Evolutionary conservation across 495 filamentous ascomycete genomes (phyloP).

Genomic region (Alectoria sarmentosa): DNA sequence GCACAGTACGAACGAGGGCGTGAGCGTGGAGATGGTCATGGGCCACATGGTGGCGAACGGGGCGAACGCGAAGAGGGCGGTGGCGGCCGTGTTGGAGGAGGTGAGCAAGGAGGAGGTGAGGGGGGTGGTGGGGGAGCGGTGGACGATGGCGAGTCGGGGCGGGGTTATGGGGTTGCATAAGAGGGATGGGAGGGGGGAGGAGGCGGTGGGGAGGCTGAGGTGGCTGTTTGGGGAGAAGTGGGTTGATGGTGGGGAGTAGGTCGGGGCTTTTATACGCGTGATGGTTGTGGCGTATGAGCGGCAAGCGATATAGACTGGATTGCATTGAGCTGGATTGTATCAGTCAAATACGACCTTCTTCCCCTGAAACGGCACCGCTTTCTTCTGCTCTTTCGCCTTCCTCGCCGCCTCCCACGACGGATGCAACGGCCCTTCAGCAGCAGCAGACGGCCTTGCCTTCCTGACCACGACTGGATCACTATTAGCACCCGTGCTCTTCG

Average conservation of each 20-base stretch:
- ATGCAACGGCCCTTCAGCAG: constrained; percentile 57
- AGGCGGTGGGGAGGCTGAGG: constrained; percentile 33
- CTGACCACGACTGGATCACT: constrained; percentile 17
- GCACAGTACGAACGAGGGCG: constrained; percentile 61
- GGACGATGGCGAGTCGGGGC: constrained; percentile 53
- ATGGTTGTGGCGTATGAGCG: background rate
- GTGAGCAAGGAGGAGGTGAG: constrained; percentile 63
- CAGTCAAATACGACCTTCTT: constrained; percentile 91
- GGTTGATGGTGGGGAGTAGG: constrained; percentile 9
- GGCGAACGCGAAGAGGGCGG: constrained; percentile 73
- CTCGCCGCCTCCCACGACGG: constrained; percentile 90
- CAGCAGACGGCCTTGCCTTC: background rate
- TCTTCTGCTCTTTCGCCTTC: constrained; percentile 69
- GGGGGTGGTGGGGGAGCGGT: constrained; percentile 70
- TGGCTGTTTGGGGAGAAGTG: constrained; percentile 29
- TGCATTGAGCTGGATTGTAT: background rate
- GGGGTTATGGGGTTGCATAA: constrained; percentile 38
- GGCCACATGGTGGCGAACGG: constrained; percentile 90
- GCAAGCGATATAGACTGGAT: background rate
- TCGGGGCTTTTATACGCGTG: background rate
- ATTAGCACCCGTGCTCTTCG: constrained; percentile 24
- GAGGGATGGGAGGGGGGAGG: constrained; percentile 32
- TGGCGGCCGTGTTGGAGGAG: constrained; percentile 82
- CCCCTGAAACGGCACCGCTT: constrained; percentile 62
- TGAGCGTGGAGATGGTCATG: constrained; percentile 97